A percentile compares a stretch with the other conserved stretches of the same genome.
Evolutionary conservation across 2,329 filamentous ascomycete species (phyloP).

Genomic region (Botrytis squamosa): DNA sequence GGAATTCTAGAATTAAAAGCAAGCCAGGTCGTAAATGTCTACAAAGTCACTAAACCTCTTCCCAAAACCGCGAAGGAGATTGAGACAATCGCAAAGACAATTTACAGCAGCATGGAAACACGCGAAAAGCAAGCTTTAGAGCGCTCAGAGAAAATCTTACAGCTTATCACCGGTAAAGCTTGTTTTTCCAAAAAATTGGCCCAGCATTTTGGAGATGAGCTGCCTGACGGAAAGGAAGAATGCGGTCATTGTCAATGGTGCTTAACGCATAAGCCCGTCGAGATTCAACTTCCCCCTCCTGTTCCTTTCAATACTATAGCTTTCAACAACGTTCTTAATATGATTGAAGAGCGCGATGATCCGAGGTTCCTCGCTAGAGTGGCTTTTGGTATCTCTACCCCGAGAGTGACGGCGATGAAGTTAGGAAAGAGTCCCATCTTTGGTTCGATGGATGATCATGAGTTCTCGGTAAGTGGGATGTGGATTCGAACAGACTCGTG

Average conservation of each 20-base stretch:
- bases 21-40: constrained; percentile 53
- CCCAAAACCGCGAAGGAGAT: constrained; percentile 47
- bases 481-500: neutral
- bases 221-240: constrained; percentile 44
- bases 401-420: constrained; percentile 50
- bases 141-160: constrained; percentile 50
- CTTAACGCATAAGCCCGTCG: constrained; percentile 41
- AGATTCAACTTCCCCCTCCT: constrained; percentile 43
- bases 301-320: constrained; percentile 43
- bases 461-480: constrained; percentile 47
- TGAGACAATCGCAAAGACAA: constrained; percentile 45
- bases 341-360: constrained; percentile 52
- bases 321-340: constrained; percentile 47
- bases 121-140: constrained; percentile 55
- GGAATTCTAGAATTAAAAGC: constrained; percentile 52
- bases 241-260: constrained; percentile 59
- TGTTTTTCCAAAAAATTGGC: constrained; percentile 56
- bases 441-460: constrained; percentile 53
- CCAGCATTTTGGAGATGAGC: constrained; percentile 55
- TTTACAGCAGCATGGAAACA: constrained; percentile 51
- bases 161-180: constrained; percentile 51
- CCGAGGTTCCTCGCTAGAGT: constrained; percentile 57
- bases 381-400: constrained; percentile 62
- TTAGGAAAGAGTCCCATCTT: constrained; percentile 48
- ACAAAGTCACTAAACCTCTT: constrained; percentile 49